A percentile compares a stretch with the other conserved stretches of the same genome.
These are phyloP conservation scores for Phytopythium chamaehyphon DNA, from an alignment of 352 stramenopile genomes.

Conservation along the genomic window DNA sequence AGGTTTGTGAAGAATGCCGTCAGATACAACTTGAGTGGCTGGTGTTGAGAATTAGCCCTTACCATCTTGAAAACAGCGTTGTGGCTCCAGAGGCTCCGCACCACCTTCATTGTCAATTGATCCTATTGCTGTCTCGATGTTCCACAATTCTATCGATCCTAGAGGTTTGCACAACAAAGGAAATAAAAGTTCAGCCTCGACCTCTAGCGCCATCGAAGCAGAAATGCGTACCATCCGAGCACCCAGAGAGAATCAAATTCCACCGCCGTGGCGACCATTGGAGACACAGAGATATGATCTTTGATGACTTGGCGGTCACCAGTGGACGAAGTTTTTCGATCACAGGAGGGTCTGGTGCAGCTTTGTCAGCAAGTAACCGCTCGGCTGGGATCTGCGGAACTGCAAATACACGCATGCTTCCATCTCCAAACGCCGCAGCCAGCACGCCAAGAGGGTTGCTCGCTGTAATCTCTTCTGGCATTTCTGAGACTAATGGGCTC, in stretches of 20 bases:
- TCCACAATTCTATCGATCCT: constrained; percentile 81
- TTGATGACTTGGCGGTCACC: constrained; percentile 31
- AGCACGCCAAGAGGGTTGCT: constrained; percentile 52
- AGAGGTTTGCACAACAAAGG: not conserved
- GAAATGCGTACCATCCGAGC: not conserved
- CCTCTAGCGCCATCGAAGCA: no score
- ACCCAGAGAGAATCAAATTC: constrained; percentile 23
- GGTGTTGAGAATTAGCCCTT: not conserved
- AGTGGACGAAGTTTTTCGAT: constrained; percentile 45
- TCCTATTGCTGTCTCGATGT: constrained; percentile 37
- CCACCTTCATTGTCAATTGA: not conserved
- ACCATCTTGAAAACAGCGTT: constrained; percentile 81
- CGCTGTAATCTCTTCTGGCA: constrained; percentile 16
- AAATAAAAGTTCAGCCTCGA: no score
- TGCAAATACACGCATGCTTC: constrained; percentile 64
- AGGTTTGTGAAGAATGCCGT: not conserved
- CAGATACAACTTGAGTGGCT: no score
- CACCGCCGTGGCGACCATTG: constrained; percentile 71
- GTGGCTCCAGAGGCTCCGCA: constrained; percentile 45
- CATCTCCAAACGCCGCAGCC: constrained; percentile 71
- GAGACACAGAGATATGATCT: constrained; percentile 60
- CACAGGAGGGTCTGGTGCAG: constrained; percentile 1
- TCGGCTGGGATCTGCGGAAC: constrained; percentile 42
- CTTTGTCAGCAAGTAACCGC: constrained; percentile 18
- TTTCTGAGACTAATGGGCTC: constrained; percentile 48